Conservation (phyloP, 495 filamentous ascomycete species). For the Cetradonia linearis region DNA sequence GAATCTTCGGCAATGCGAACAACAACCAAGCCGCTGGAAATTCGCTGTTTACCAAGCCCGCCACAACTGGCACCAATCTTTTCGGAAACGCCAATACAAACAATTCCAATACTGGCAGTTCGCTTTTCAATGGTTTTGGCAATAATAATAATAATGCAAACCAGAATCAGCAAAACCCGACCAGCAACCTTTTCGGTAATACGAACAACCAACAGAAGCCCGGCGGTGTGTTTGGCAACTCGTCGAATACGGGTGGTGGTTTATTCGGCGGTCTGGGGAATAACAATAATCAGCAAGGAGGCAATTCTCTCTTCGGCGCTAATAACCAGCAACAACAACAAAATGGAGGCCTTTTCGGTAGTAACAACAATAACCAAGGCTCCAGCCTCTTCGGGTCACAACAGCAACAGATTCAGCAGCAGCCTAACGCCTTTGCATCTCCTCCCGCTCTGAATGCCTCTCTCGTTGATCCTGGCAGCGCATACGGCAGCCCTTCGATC, state of each 20-base stretch:
- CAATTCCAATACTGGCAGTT: conserved; percentile 18
- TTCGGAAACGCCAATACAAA: conserved; percentile 34
- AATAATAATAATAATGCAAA: conserved; percentile 31
- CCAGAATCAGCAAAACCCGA: conserved; percentile 31
- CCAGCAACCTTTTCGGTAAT: conserved; percentile 38
- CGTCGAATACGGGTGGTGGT: conserved; percentile 30
- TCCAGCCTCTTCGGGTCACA: conserved; percentile 58
- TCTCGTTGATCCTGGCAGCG: conserved; percentile 57
- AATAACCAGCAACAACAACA: conserved; percentile 54
- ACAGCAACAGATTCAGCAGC: conserved; percentile 38
- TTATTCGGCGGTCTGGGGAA: conserved; percentile 27
- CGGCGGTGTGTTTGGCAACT: conserved; percentile 38
- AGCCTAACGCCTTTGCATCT: conserved; percentile 39
- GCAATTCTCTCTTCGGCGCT: conserved; percentile 46
- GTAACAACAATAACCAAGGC: conserved; percentile 31
- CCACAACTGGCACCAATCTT: conserved; percentile 33
- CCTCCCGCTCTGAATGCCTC: conserved; percentile 65
- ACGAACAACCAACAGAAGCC: conserved; percentile 35
- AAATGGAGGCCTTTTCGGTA: conserved; percentile 37
- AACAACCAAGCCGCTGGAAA: conserved; percentile 26
- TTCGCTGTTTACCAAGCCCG: conserved; percentile 37
- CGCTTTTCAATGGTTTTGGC: conserved; percentile 23
- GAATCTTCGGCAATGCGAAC: conserved; percentile 35
- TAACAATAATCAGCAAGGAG: conserved; percentile 37
- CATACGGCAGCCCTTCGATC: conserved; percentile 74